Evolutionary conservation across 768 basidiomycete genomes (phyloP).

Genomic region (Pleurotus eryngii): DNA sequence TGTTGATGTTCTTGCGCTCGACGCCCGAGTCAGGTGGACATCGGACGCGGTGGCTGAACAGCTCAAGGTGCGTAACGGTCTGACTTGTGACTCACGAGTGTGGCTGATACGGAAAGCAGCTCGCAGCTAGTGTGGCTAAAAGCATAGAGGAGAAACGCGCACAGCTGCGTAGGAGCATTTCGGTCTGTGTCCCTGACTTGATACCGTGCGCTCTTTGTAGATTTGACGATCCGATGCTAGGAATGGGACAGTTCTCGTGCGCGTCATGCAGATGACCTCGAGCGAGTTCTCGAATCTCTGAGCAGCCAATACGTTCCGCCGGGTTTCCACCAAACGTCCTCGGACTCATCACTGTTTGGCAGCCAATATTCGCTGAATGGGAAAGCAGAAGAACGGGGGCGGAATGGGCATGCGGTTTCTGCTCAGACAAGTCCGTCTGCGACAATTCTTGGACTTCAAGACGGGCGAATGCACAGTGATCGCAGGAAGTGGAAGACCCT

Average conservation of each 20-base stretch:
- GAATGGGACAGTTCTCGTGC: conserved; percentile 69
- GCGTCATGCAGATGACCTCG: conserved; percentile 60
- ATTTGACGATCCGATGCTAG: conserved; percentile 29
- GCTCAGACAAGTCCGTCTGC: conserved; percentile 38
- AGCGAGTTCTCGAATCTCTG: conserved; percentile 68
- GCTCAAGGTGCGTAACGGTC: conserved; percentile 50
- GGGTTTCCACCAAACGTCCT: conserved; percentile 64
- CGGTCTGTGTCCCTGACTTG: conserved; percentile 36
- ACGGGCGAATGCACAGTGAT: conserved; percentile 32
- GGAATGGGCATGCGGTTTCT: conserved; percentile 10
- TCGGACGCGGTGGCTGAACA: conserved; percentile 73
- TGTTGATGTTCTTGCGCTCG: conserved; percentile 71
- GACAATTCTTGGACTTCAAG: conserved; percentile 23
- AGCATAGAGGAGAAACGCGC: conserved; percentile 70
- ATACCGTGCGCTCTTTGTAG: background rate
- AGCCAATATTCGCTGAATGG: conserved; percentile 58
- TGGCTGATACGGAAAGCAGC: conserved; percentile 31
- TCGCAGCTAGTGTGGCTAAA: conserved; percentile 72
- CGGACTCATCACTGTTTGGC: conserved; percentile 77
- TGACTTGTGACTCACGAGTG: too few relatives aligned
- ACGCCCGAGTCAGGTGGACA: conserved; percentile 80
- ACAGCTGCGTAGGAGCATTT: conserved; percentile 55
- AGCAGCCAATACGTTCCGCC: conserved; percentile 73
- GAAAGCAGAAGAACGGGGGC: conserved; percentile 11
- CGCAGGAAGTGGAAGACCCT: conserved; percentile 74